Evolutionary conservation across 306 rosid genomes (phyloP).

Genomic region (Inga leiocalycina): DNA sequence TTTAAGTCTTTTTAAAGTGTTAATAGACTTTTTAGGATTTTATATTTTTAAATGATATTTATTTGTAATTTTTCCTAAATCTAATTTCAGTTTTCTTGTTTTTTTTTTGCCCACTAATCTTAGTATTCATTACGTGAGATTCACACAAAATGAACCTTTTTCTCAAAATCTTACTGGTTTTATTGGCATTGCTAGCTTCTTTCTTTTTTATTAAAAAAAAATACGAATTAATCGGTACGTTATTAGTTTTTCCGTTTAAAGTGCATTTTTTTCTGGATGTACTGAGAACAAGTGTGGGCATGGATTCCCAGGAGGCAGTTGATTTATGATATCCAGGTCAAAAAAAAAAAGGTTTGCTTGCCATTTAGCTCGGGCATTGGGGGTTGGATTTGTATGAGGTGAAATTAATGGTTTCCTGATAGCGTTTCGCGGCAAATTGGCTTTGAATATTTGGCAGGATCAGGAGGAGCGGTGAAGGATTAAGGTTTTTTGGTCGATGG

Average conservation of each 20-base stretch:
- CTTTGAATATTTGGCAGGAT: slow-evolving; percentile 35
- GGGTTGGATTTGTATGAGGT: slow-evolving; percentile 30
- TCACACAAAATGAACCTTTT: not conserved
- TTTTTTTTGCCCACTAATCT: not conserved
- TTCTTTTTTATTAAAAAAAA: not conserved
- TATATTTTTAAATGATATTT: too few relatives aligned
- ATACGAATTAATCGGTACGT: not conserved
- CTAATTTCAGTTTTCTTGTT: too few relatives aligned
- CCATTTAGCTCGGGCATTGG: slow-evolving; percentile 40
- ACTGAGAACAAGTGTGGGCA: not conserved
- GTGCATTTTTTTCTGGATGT: not conserved
- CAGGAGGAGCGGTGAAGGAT: slow-evolving; percentile 36
- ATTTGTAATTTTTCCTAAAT: too few relatives aligned
- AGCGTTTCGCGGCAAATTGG: slow-evolving; percentile 23
- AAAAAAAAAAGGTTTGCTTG: not conserved
- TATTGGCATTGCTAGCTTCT: not conserved
- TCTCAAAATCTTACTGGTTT: not conserved
- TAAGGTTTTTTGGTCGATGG: slow-evolving; percentile 61
- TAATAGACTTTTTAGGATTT: too few relatives aligned
- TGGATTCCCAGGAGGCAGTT: not conserved
- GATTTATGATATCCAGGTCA: not conserved
- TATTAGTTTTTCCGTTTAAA: not conserved
- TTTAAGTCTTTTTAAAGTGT: too few relatives aligned
- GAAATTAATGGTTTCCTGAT: slow-evolving; percentile 25
- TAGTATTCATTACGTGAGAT: not conserved